Evolutionary conservation across 1,284 basidiomycete genomes (phyloP), one percentile per base, ranked within the genome.

Genomic region (Puccinia horiana): DNA sequence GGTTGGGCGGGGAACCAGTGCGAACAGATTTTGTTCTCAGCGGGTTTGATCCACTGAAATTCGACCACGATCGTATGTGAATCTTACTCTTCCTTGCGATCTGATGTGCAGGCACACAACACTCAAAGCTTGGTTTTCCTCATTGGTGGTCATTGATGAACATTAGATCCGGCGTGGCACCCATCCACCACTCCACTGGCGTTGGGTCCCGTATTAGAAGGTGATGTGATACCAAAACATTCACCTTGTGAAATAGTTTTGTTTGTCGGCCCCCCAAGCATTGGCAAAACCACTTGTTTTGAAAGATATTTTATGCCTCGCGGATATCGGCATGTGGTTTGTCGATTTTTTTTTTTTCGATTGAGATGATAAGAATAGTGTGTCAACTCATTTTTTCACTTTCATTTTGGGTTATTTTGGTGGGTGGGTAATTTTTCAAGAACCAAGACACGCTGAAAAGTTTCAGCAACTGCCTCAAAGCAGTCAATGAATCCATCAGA

Each of bases 261-360:
- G 9, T 95, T 98, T 84, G 92, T 95, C 8, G 96, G 96, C 18
- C 91, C 91, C 78, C 96, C 96, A 0, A 92, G 92, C 72, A 88
- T 94, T 0, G 96, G 96, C 63, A 98, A 98, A 87, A 92, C 94
- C 0, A 90, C 91, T 0, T 93, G 96, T 86, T 98, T 90, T 87
- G 88, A 88, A 16, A 89, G 87, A 54, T 88, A 94, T 85, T 96
- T 98, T 86, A 87, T 88, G n/a, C 88, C 90, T 0, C 88, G 87
- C 5, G 91, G 89, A 18, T 96, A 98, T 86, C 88, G 89, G 3
- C 93, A 95, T 84, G 89, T 97, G 83, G 84, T 85, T 86, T 79
- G 85, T 69, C 4, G 18, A 58, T 67, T 69, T 69, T 78, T 12
- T 73, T 26, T 18, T 12, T 52, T 47, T 29, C 5, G 26, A 65